Conservation (phyloP, 2,329 filamentous ascomycete genomes). For the Colletotrichum costaricense region DNA sequence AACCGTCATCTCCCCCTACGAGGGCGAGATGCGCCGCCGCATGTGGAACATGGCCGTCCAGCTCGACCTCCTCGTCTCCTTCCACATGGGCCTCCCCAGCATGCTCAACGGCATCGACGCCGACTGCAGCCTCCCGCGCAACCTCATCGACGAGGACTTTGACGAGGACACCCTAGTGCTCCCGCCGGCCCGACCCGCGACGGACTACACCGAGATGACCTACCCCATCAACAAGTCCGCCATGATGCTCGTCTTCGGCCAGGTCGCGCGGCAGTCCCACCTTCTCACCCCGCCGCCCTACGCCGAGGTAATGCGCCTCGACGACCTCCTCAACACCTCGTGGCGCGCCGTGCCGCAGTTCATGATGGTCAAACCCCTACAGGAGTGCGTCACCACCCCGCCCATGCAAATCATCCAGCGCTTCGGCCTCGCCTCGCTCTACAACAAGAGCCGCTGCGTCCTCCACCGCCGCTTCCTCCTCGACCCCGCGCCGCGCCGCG, state of each 20-base stretch:
- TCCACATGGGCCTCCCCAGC: conserved; percentile 75
- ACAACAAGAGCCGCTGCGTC: conserved; percentile 66
- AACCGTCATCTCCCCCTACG: conserved; percentile 58
- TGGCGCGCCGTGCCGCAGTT: conserved; percentile 59
- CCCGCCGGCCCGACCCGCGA: conserved; percentile 65
- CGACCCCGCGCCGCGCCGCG: conserved; percentile 51
- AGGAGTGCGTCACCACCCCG: conserved; percentile 60
- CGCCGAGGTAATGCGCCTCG: conserved; percentile 60
- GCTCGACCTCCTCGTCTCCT: conserved; percentile 73
- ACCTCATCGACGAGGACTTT: conserved; percentile 75
- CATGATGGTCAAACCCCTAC: conserved; percentile 60
- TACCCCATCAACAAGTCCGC: conserved; percentile 65
- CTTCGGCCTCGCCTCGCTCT: conserved; percentile 63
- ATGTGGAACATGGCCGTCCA: conserved; percentile 66
- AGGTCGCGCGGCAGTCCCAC: conserved; percentile 63
- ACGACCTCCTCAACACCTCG: conserved; percentile 55
- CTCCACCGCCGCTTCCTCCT: conserved; percentile 65
- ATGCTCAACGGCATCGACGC: conserved; percentile 73
- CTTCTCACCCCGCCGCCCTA: conserved; percentile 59
- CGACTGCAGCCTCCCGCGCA: conserved; percentile 70
- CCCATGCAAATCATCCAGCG: conserved; percentile 62
- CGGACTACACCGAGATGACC: conserved; percentile 69
- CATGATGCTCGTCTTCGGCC: conserved; percentile 60
- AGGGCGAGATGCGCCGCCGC: conserved; percentile 65
- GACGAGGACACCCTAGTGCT: conserved; percentile 64